Conservation (phyloP, 345 rosid genomes). For the Salix viminalis region DNA sequence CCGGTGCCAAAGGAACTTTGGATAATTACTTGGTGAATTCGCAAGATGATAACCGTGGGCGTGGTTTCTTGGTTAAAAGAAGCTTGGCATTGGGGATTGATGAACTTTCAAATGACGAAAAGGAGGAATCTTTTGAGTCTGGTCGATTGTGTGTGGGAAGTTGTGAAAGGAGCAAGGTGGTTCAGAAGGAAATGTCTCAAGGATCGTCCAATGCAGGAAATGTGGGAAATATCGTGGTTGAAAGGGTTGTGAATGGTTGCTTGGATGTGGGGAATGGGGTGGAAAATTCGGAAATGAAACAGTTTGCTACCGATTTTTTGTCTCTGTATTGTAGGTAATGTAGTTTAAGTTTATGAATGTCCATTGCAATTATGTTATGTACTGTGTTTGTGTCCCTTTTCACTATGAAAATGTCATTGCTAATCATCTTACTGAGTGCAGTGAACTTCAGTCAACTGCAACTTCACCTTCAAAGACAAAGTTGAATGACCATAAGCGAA, state of each 20-base stretch:
- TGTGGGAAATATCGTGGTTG: conserved; percentile 30
- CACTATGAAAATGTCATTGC: neutral
- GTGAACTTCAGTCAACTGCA: conserved; percentile 56
- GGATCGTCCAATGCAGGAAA: conserved; percentile 33
- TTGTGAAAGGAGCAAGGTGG: conserved; percentile 22
- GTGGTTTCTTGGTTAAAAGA: conserved; percentile 34
- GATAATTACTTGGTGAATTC: conserved; percentile 57
- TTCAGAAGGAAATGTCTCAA: conserved; percentile 31
- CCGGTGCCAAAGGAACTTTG: conserved; percentile 67
- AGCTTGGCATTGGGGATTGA: conserved; percentile 41
- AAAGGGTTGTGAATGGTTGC: conserved; percentile 23
- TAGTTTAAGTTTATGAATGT: neutral
- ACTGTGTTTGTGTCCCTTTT: neutral
- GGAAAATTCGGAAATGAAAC: conserved; percentile 51
- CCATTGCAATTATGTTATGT: neutral
- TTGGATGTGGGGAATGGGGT: conserved; percentile 23
- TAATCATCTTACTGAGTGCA: conserved; percentile 21
- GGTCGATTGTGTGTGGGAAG: conserved; percentile 21
- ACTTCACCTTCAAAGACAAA: conserved; percentile 40
- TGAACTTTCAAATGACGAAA: conserved; percentile 28
- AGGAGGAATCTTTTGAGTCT: conserved; percentile 15
- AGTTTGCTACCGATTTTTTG: conserved; percentile 75
- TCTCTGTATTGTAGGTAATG: conserved; percentile 88
- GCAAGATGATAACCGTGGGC: conserved; percentile 26
- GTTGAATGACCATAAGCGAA: conserved; percentile 49